Evolutionary conservation across 345 rosid genomes (phyloP), one percentile per base, ranked within the genome.

Genomic region (Populus pruinosa): DNA sequence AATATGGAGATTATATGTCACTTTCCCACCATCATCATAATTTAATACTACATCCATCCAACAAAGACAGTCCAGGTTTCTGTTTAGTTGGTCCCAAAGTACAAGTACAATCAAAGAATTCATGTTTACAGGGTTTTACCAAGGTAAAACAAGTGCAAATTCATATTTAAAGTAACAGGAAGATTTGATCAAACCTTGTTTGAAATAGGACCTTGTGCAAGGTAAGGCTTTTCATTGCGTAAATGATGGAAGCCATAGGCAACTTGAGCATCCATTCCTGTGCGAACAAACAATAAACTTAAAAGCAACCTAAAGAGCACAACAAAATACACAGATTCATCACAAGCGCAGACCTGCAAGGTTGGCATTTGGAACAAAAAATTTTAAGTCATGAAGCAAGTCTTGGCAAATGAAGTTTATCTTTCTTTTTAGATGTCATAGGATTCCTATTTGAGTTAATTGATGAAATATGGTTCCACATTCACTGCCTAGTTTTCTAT

Each of bases 181-280:
- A 66, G n/a, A 55, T 65, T 17, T 29, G 36, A 49, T 6, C 78
- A 72, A 36, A 96, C 99, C 97, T 96, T 94, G 85, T 96, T 96
- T 55, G 99, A 69, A 74, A 96, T 86, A 72, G 99, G 99, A 65
- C 99, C 97, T 77, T 87, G 91, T 0, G 99, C 99, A 88, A 96
- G 98, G 83, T 87, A 84, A 77, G 99, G 98, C 79, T 92, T 96
- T 74, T 90, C 94, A 79, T 91, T 91, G 23, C 98, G 99, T 82
- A 96, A 83, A 88, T 91, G 92, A 74, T 96, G 99, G 86, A 96
- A 96, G 29, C 98, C 97, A 73, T 94, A 94, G 43, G 97, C 99
- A 72, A 96, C 94, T 85, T 92, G 96, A 80, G 99, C 99, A 81
- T 96, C 99, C 99, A 96, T 96, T 74, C 99, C 99, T 93, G 79